These are phyloP conservation scores for Crepidotus variabilis DNA, from an alignment of 768 basidiomycete species.

Conservation along the genomic window DNA sequence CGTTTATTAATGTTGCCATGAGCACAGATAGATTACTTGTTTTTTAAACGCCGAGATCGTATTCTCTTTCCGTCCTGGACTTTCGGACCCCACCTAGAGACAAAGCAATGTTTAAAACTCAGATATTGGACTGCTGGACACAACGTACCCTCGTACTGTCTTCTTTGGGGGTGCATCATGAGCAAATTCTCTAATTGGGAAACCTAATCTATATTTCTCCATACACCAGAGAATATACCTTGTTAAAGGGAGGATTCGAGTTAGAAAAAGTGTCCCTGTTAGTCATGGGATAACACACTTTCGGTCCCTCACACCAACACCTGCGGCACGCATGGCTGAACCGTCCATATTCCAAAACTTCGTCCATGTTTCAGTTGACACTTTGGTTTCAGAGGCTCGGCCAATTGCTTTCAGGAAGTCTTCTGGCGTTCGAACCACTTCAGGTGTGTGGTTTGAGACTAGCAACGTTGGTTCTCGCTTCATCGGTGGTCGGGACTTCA, in stretches of 20 bases:
- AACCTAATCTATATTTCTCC: conserved; percentile 68
- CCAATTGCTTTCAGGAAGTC: conserved; percentile 77
- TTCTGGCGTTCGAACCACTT: conserved; percentile 37
- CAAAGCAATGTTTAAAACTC: background rate
- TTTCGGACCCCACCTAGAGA: conserved; percentile 62
- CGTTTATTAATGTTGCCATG: background rate
- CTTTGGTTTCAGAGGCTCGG: conserved; percentile 59
- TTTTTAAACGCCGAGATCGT: conserved; percentile 29
- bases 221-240: conserved; percentile 87
- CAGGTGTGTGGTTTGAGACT: background rate
- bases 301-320: conserved; percentile 64
- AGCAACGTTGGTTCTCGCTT: conserved; percentile 2
- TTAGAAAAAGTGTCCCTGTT: background rate
- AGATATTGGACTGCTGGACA: background rate
- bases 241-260: background rate
- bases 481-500: background rate
- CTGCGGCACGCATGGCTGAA: conserved; percentile 56
- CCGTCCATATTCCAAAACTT: conserved; percentile 65
- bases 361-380: conserved; percentile 65
- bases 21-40: conserved; percentile 17
- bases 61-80: conserved; percentile 16
- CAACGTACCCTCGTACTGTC: conserved; percentile 71
- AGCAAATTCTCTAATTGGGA: conserved; percentile 55
- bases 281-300: conserved; percentile 40
- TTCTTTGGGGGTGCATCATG: conserved; percentile 69